Evolutionary conservation across 2,329 filamentous ascomycete species (phyloP).

Genomic region (Rhexocercosporidium sp.): DNA sequence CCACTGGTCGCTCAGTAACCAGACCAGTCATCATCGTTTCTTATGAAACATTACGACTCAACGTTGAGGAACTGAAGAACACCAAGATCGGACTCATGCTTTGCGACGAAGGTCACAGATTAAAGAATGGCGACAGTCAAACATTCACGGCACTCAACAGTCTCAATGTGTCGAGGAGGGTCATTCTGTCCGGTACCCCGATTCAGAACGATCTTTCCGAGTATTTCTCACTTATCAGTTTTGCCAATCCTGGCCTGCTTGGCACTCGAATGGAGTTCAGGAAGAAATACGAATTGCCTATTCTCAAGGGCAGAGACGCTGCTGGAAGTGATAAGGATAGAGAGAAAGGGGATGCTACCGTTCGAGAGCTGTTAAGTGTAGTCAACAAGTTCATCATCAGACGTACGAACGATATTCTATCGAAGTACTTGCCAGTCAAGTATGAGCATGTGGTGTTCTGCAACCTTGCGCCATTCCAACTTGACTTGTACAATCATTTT

Average conservation of each 20-base stretch:
- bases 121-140: conserved; percentile 96
- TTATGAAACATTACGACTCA: conserved; percentile 91
- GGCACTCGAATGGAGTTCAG: conserved; percentile 90
- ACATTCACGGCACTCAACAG: conserved; percentile 91
- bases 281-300: conserved; percentile 92
- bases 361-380: conserved; percentile 77
- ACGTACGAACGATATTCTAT: conserved; percentile 95
- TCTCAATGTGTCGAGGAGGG: conserved; percentile 86
- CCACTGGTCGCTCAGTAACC: conserved; percentile 86
- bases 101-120: conserved; percentile 93
- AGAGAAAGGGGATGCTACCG: conserved; percentile 80
- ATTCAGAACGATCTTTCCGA: conserved; percentile 99
- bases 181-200: conserved; percentile 94
- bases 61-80: conserved; percentile 87
- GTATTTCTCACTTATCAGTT: conserved; percentile 94
- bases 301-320: conserved; percentile 88
- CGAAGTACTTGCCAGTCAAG: conserved; percentile 96
- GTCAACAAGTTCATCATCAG: conserved; percentile 99
- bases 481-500: conserved; percentile 95
- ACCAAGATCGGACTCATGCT: conserved; percentile 91
- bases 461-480: conserved; percentile 89
- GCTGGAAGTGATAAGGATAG: conserved; percentile 84
- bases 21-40: conserved; percentile 96
- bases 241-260: conserved; percentile 91
- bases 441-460: conserved; percentile 99